These are phyloP conservation scores for Marasmius fiardii DNA, from an alignment of 1,284 basidiomycete genomes.

Conservation along the genomic window DNA sequence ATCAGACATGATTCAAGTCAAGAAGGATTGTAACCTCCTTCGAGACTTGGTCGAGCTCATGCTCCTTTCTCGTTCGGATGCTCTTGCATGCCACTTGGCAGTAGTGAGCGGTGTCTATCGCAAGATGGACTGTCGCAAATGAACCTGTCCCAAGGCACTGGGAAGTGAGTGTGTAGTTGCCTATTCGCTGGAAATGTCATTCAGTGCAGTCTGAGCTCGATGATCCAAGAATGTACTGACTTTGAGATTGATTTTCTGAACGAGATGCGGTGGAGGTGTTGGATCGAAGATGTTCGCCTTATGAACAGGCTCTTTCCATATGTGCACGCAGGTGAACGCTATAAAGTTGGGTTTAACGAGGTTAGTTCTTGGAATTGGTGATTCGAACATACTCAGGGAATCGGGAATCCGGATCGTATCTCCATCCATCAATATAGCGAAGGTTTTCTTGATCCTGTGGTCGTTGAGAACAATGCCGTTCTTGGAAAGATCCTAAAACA, in stretches of 20 bases:
- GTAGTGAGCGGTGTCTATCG: constrained; percentile 56
- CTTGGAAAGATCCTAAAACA: constrained; percentile 72
- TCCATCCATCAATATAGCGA: constrained; percentile 71
- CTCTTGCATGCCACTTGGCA: constrained; percentile 84
- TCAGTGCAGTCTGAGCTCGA: neutral
- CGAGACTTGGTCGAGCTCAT: constrained; percentile 59
- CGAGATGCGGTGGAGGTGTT: constrained; percentile 49
- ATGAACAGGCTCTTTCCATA: constrained; percentile 48
- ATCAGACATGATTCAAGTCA: constrained; percentile 60
- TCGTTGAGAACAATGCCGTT: constrained; percentile 76
- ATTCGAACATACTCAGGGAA: constrained; percentile 45
- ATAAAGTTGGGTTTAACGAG: neutral
- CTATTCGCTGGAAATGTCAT: constrained; percentile 37
- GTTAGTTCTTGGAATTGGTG: neutral
- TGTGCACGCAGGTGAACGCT: constrained; percentile 68
- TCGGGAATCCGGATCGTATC: constrained; percentile 66
- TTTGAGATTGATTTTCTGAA: constrained; percentile 43
- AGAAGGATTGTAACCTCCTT: constrained; percentile 76
- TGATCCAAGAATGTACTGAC: neutral
- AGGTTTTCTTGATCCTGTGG: constrained; percentile 57
- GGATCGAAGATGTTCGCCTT: constrained; percentile 59
- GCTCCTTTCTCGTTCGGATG: constrained; percentile 56
- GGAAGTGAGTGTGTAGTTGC: constrained; percentile 64
- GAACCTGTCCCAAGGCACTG: constrained; percentile 76
- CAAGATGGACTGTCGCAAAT: constrained; percentile 80